Conservation (phyloP, 495 filamentous ascomycete genomes). For the Podospora comata region DNA sequence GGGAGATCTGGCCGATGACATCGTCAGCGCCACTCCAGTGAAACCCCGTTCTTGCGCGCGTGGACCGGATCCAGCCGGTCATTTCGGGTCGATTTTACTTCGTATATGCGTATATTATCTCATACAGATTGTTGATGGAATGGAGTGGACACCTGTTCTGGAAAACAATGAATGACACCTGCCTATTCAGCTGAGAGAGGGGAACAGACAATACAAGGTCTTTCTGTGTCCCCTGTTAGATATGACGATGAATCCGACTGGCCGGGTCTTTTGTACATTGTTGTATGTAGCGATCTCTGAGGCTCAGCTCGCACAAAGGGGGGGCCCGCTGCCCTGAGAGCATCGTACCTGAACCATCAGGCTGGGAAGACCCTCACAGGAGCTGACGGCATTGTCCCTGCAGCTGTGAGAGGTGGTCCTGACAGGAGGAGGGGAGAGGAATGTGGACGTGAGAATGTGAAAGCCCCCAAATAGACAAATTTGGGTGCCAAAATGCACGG, state of each 20-base stretch:
- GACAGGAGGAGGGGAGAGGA: background rate
- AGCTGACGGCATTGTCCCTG: conserved; percentile 9
- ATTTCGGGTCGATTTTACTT: background rate
- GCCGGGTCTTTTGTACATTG: background rate
- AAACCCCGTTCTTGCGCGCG: background rate
- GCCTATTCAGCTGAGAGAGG: background rate
- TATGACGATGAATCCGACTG: background rate
- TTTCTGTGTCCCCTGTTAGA: background rate
- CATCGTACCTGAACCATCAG: background rate
- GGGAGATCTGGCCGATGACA: conserved; percentile 11
- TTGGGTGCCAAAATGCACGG: conserved; percentile 8
- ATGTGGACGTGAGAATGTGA: background rate
- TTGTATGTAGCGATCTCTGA: background rate
- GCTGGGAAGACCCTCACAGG: background rate
- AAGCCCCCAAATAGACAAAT: background rate
- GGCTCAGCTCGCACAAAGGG: conserved; percentile 7
- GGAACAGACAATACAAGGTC: too few relatives aligned
- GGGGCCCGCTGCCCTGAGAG: background rate
- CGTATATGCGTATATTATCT: background rate
- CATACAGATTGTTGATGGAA: background rate
- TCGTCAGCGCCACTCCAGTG: conserved; percentile 10
- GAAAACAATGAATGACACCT: background rate
- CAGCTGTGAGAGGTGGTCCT: background rate
- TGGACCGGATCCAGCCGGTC: background rate
- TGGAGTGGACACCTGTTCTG: conserved; percentile 8